Evolutionary conservation across 805 yeast genomes (phyloP), one percentile per base, ranked within the genome.

Genomic region (Metschnikowia vanudenii): DNA sequence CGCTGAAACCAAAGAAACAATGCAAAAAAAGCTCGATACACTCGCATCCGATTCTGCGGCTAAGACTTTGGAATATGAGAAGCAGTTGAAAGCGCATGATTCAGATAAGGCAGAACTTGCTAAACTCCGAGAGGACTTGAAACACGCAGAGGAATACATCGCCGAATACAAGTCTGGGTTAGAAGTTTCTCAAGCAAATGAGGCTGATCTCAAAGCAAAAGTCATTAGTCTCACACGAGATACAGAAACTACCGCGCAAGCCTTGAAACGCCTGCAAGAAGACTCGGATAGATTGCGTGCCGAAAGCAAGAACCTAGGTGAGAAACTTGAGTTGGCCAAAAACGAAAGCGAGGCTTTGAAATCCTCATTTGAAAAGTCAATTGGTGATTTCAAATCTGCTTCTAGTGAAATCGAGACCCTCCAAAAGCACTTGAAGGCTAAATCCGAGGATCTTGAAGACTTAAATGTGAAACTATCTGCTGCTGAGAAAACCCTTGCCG

Each of bases 1-100:
- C 16, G 37, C 28, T 24, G 38, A 46, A 18, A 38, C 43, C 14
- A 31, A 45, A 32, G 52, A 45, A 22, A 54, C 48, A 33, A 57
- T 53, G 54, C 54, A 43, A 41, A 31, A 37, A 4, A 17, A 37
- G 6, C 28, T 41, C 13, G 36, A 42, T 3, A 14, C 31, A 6
- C 22, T 20, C 8, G 36, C 26, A 14, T 37, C 41, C 3, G 41
- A 35, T 2, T 4, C 40, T 10, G 36, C 36, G n/a, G 24, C 35
- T 1, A 17, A 36, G 12, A 4, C n/a, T 14, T 16, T 13, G 14
- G 40, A 43, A 11, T 43, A 31, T 14, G 41, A 37, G 37, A 22
- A 31, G 7, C 29, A 37, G 20, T 12, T 16, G 24, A 16, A 20
- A 8, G 30, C 12, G 6, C 17, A 11, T 20, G 40, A 42, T 12